Evolutionary conservation across 73 alveolate genomes (phyloP).

Genomic region (Paramecium primaurelia): DNA sequence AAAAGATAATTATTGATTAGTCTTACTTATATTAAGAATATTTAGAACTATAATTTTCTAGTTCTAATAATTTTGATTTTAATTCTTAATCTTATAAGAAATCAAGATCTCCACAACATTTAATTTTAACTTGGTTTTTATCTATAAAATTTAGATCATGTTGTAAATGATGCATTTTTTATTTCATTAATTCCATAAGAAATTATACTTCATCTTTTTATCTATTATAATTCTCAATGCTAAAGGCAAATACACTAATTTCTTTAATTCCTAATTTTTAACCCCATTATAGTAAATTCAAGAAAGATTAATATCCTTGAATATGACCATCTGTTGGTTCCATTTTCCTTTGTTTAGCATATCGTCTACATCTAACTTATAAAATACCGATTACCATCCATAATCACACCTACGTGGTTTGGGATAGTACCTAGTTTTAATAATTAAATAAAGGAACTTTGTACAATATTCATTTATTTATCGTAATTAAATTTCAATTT

Average conservation of each 20-base stretch:
- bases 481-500: neutral
- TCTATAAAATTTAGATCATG: slow-evolving; percentile 61
- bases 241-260: slow-evolving; percentile 76
- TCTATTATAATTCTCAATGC: slow-evolving; percentile 76
- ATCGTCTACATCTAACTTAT: slow-evolving; percentile 48
- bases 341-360: slow-evolving; percentile 60
- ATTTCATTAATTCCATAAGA: slow-evolving; percentile 65
- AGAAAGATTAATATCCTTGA: slow-evolving; percentile 68
- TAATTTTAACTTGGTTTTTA: slow-evolving; percentile 58
- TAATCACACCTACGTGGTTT: slow-evolving; percentile 70
- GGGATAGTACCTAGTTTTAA: slow-evolving; percentile 62
- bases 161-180: slow-evolving; percentile 49
- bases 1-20: neutral
- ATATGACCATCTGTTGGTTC: slow-evolving; percentile 69
- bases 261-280: slow-evolving; percentile 65
- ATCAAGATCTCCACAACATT: slow-evolving; percentile 70
- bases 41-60: slow-evolving; percentile 69
- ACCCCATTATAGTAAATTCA: slow-evolving; percentile 66
- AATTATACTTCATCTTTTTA: slow-evolving; percentile 68
- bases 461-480: neutral
- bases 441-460: neutral
- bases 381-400: slow-evolving; percentile 75
- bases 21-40: slow-evolving; percentile 52
- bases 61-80: slow-evolving; percentile 54
- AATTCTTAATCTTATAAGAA: slow-evolving; percentile 63